phyloP scores from a whole-genome alignment of 805 yeast species.

The Brettanomyces anomalus region DNA sequence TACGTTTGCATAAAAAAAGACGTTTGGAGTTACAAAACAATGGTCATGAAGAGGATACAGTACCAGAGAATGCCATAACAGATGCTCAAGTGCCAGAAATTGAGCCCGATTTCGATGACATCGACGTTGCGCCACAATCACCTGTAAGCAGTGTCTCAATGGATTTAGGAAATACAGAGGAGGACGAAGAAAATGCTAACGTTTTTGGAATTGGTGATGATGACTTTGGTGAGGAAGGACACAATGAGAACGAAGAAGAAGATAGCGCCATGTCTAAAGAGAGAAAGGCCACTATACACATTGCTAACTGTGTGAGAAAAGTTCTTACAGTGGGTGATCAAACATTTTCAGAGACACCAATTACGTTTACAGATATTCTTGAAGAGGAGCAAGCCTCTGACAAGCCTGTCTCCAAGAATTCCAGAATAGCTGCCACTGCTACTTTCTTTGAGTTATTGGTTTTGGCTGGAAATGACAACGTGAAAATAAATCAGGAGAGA shows the following conservation, averaged over 20 bases:
- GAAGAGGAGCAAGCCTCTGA: slow-evolving; percentile 26
- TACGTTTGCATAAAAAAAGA: slow-evolving; percentile 1
- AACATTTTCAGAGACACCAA: slow-evolving; percentile 10
- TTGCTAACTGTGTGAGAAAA: slow-evolving; percentile 39
- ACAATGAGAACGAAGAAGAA: slow-evolving; percentile 9
- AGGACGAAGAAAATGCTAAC: slow-evolving; percentile 1
- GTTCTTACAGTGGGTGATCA: slow-evolving; percentile 2
- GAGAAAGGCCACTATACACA: slow-evolving; percentile 41
- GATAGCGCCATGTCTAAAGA: slow-evolving; percentile 16
- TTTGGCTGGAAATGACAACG: slow-evolving; percentile 67
- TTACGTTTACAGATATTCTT: slow-evolving; percentile 32
- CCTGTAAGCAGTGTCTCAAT: not conserved
- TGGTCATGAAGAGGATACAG: not conserved
- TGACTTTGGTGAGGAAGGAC: slow-evolving; percentile 11
- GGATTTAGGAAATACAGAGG: not conserved
- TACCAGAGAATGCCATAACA: not conserved
- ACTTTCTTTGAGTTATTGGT: slow-evolving; percentile 79
- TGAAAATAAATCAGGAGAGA: slow-evolving; percentile 49
- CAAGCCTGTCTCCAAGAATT: slow-evolving; percentile 29
- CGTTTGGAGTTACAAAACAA: not conserved
- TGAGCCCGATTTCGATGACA: slow-evolving; percentile 1
- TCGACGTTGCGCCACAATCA: slow-evolving; percentile 2
- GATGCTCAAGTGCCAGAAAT: not conserved
- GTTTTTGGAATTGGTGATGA: slow-evolving; percentile 15
- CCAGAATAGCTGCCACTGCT: slow-evolving; percentile 53